Percentiles rank a stretch among this genome's conserved stretches.
Conservation (phyloP, 2,329 filamentous ascomycete genomes). For the Aspergillus sp. region DNA sequence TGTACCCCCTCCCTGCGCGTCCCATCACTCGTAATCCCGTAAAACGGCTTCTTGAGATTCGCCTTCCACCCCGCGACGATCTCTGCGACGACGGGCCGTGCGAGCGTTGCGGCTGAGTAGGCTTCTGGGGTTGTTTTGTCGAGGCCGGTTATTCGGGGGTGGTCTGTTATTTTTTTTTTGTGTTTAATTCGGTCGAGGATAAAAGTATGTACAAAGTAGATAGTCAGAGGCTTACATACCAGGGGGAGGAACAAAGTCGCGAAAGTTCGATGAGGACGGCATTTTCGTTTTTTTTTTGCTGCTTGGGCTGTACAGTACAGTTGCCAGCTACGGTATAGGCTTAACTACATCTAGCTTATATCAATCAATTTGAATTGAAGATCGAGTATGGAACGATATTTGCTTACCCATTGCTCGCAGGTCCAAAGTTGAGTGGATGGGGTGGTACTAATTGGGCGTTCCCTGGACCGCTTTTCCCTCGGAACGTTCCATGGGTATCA, state of each 20-base stretch:
- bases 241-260: not conserved
- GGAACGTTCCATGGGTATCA: no score
- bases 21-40: conserved; percentile 1
- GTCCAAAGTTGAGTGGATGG: no score
- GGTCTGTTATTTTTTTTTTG: not conserved
- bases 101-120: not conserved
- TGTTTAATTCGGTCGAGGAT: no score
- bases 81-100: not conserved
- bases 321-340: no score
- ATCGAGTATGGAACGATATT: no score
- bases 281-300: not conserved
- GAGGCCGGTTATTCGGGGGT: not conserved
- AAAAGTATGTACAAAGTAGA: not conserved
- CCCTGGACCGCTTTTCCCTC: no score
- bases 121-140: not conserved
- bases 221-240: not conserved
- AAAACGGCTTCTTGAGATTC: not conserved
- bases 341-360: no score
- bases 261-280: not conserved
- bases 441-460: no score
- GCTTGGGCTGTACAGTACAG: no score
- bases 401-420: no score
- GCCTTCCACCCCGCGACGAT: conserved; percentile 5
- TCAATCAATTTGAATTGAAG: no score
- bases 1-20: not conserved